Conservation (phyloP, 2,329 filamentous ascomycete genomes). For the Colletotrichum sp. region DNA sequence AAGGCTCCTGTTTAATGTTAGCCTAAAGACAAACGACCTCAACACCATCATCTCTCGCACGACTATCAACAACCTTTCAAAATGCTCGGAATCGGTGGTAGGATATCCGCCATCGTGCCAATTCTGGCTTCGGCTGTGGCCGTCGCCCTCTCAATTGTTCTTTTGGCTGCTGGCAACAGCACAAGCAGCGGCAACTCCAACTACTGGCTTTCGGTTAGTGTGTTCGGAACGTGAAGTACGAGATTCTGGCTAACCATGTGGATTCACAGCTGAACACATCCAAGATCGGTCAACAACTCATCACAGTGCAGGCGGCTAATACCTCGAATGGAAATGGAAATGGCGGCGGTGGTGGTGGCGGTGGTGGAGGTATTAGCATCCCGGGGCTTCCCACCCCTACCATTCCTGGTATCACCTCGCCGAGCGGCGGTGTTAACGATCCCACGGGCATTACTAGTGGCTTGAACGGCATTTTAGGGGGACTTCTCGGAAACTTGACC, state of each 20-base stretch:
- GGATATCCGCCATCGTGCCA: slow-evolving; percentile 12
- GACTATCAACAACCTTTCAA: background rate
- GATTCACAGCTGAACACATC: slow-evolving; percentile 22
- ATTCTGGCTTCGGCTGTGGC: slow-evolving; percentile 12
- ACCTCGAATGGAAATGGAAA: background rate
- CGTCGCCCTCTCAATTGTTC: slow-evolving; percentile 40
- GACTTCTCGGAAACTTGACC: slow-evolving; percentile 22
- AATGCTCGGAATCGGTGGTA: slow-evolving; percentile 14
- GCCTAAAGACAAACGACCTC: background rate
- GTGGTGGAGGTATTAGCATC: background rate
- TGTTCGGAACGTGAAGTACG: accelerated
- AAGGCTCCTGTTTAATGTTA: background rate
- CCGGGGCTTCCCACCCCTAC: background rate
- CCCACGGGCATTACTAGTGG: slow-evolving; percentile 11
- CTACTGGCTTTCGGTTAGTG: slow-evolving; percentile 17
- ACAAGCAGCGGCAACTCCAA: slow-evolving; percentile 2
- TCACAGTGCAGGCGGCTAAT: slow-evolving; percentile 16
- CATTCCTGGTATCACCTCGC: background rate
- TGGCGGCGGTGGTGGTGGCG: background rate
- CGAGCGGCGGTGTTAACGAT: background rate
- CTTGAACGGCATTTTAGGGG: slow-evolving; percentile 15
- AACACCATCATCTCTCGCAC: background rate
- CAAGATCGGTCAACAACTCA: slow-evolving; percentile 18
- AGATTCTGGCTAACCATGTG: accelerated
- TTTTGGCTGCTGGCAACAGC: slow-evolving; percentile 8